These are phyloP conservation scores for Rhizomucor miehei DNA, from an alignment of 371 early-diverging fungal species.

Conservation along the genomic window DNA sequence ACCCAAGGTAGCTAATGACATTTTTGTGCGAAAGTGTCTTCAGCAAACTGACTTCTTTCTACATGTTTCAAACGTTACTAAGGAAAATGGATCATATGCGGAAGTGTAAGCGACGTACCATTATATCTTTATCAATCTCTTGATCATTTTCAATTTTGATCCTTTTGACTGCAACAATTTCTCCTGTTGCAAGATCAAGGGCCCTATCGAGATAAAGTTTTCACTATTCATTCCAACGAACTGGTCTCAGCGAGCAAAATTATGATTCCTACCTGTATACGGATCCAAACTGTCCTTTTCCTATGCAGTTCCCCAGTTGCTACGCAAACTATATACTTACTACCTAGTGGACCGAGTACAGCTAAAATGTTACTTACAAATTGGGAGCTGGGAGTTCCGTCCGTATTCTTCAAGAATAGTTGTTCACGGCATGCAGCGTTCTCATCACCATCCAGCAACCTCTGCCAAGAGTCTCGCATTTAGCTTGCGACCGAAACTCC, in stretches of 20 bases:
- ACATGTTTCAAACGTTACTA: neutral
- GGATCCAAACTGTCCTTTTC: slow-evolving; percentile 88
- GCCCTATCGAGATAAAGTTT: slow-evolving; percentile 49
- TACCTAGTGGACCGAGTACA: neutral
- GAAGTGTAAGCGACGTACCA: slow-evolving; percentile 36
- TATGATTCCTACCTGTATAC: slow-evolving; percentile 61
- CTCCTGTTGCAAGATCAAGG: slow-evolving; percentile 81
- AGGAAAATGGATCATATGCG: neutral
- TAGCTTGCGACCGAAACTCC: slow-evolving; percentile 30
- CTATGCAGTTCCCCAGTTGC: slow-evolving; percentile 90
- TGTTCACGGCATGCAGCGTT: slow-evolving; percentile 9
- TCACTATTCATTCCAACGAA: too few species aligned
- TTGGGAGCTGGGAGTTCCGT: slow-evolving; percentile 20
- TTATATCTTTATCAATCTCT: slow-evolving; percentile 54
- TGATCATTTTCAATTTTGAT: slow-evolving; percentile 65
- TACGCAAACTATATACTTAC: slow-evolving; percentile 7
- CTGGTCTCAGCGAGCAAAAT: neutral
- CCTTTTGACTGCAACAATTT: slow-evolving; percentile 87
- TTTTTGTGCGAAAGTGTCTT: slow-evolving; percentile 76
- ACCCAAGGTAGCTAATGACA: slow-evolving; percentile 86
- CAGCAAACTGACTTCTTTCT: slow-evolving; percentile 72
- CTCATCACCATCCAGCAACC: slow-evolving; percentile 11
- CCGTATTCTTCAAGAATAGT: slow-evolving; percentile 18
- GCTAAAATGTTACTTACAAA: slow-evolving; percentile 16
- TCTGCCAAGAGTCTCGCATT: slow-evolving; percentile 16